These are phyloP conservation scores for Meyerozyma athensensis DNA, from an alignment of 1,139 yeast genomes.

Conservation along the genomic window DNA sequence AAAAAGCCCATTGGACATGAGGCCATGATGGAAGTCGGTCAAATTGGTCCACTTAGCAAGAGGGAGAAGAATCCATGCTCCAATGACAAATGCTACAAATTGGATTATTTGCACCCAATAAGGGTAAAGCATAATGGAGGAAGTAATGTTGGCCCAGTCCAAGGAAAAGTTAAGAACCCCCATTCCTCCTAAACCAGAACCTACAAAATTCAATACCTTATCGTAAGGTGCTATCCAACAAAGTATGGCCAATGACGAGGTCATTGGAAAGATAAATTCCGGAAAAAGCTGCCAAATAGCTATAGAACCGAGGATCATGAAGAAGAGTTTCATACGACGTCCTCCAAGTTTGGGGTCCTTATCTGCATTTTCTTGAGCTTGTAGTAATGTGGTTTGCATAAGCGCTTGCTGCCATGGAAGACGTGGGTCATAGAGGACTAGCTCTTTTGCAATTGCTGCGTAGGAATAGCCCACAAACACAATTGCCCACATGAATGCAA, in stretches of 20 bases:
- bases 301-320: slow-evolving; percentile 20
- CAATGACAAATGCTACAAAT: slow-evolving; percentile 34
- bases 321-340: slow-evolving; percentile 32
- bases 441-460: slow-evolving; percentile 39
- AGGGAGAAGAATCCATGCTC: slow-evolving; percentile 42
- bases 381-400: slow-evolving; percentile 43
- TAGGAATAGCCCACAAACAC: slow-evolving; percentile 46
- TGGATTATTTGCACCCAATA: slow-evolving; percentile 43
- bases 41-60: slow-evolving; percentile 32
- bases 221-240: slow-evolving; percentile 43
- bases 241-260: slow-evolving; percentile 36
- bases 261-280: slow-evolving; percentile 37
- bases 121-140: slow-evolving; percentile 39
- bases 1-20: slow-evolving; percentile 39
- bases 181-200: slow-evolving; percentile 44
- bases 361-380: slow-evolving; percentile 25
- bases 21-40: slow-evolving; percentile 24
- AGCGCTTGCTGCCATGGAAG: slow-evolving; percentile 44
- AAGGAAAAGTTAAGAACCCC: slow-evolving; percentile 38
- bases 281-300: slow-evolving; percentile 36
- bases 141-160: slow-evolving; percentile 45
- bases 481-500: slow-evolving; percentile 41
- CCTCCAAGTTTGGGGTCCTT: slow-evolving; percentile 16
- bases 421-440: slow-evolving; percentile 39
- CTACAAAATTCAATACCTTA: slow-evolving; percentile 32